Evolutionary conservation across 768 basidiomycete species (phyloP).

Genomic region (Macrocybe gigantea): DNA sequence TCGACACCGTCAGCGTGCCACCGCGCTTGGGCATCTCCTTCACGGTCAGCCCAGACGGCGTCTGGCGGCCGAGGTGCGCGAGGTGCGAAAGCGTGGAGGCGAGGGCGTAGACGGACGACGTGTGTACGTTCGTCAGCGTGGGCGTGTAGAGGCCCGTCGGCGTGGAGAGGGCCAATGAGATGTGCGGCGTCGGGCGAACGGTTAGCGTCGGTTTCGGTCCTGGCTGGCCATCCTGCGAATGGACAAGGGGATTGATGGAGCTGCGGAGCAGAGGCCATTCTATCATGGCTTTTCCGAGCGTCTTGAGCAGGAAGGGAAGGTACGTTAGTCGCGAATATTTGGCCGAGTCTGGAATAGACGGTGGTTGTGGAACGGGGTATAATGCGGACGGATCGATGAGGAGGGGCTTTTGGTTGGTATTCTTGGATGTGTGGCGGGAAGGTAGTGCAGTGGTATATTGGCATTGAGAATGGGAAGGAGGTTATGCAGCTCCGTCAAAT

Average conservation of each 20-base stretch:
- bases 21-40: slow-evolving; percentile 71
- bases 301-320: slow-evolving; percentile 80
- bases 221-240: slow-evolving; percentile 10
- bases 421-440: slow-evolving; percentile 15
- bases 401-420: slow-evolving; percentile 3
- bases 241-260: slow-evolving; percentile 47
- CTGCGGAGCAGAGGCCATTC: slow-evolving; percentile 83
- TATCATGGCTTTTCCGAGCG: slow-evolving; percentile 71
- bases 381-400: slow-evolving; percentile 33
- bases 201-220: slow-evolving; percentile 59
- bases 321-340: slow-evolving; percentile 69
- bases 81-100: slow-evolving; percentile 58
- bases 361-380: slow-evolving; percentile 31
- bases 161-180: slow-evolving; percentile 72
- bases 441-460: slow-evolving; percentile 59
- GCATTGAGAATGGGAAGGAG: slow-evolving; percentile 60
- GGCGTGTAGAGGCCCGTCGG: slow-evolving; percentile 83
- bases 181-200: slow-evolving; percentile 69
- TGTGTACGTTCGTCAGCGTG: slow-evolving; percentile 51
- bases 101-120: slow-evolving; percentile 51
- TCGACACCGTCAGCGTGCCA: slow-evolving; percentile 76
- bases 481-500: slow-evolving; percentile 63
- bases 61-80: slow-evolving; percentile 58
- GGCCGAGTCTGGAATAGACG: slow-evolving; percentile 41
- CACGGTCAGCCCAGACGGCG: slow-evolving; percentile 56